Evolutionary conservation across 495 filamentous ascomycete species (phyloP).

Genomic region (Aspergillus affinis): DNA sequence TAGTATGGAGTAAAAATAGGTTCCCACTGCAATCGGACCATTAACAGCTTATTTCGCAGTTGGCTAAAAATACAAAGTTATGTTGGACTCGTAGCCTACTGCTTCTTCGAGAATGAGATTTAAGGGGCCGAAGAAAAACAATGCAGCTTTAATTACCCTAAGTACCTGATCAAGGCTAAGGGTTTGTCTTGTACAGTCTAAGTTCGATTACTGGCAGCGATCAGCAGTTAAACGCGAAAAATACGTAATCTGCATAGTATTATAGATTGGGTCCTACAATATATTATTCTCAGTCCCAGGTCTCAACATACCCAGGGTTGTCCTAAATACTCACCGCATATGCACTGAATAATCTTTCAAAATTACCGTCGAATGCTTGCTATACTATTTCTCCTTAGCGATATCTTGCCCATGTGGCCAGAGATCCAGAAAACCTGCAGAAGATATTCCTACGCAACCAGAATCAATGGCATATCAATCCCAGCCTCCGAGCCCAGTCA

Average conservation of each 20-base stretch:
- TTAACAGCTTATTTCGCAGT: no score
- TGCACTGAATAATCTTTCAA: no score
- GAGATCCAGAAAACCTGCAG: not conserved
- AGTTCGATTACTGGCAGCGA: not conserved
- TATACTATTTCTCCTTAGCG: no score
- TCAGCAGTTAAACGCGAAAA: not conserved
- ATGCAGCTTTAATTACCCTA: no score
- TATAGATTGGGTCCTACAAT: not conserved
- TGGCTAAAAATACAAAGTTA: no score
- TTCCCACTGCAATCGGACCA: no score
- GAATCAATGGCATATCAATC: not conserved
- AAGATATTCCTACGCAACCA: not conserved
- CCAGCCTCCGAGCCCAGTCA: not conserved
- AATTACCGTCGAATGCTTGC: no score
- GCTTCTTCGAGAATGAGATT: no score
- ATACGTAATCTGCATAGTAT: not conserved
- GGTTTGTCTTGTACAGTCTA: not conserved
- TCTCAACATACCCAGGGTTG: not conserved
- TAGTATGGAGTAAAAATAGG: no score
- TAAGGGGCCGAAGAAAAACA: no score
- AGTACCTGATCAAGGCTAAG: no score
- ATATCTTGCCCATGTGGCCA: not conserved
- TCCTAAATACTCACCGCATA: not conserved
- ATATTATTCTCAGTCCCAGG: not conserved
- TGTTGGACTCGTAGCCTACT: no score